These are phyloP conservation scores for Reticulascus tulasneorum DNA, from an alignment of 2,329 filamentous ascomycete genomes.

Conservation along the genomic window DNA sequence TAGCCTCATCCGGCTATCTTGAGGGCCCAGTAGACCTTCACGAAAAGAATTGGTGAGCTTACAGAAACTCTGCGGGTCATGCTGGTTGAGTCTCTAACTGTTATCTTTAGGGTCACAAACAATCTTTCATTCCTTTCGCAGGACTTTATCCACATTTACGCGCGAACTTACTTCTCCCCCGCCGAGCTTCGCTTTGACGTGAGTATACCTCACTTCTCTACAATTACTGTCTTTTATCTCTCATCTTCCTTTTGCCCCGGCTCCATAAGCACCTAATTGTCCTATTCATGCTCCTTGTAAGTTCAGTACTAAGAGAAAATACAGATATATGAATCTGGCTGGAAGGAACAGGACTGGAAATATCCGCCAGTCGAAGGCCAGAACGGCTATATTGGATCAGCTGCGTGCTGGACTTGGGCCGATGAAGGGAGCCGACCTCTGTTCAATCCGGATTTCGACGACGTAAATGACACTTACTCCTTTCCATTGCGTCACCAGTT, in stretches of 20 bases:
- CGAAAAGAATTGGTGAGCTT: too few relatives aligned
- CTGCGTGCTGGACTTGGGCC: slow-evolving; percentile 33
- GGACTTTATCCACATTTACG: slow-evolving; percentile 21
- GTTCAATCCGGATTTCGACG: slow-evolving; percentile 29
- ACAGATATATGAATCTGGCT: slow-evolving; percentile 29
- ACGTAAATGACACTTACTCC: slow-evolving; percentile 32
- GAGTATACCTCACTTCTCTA: background rate
- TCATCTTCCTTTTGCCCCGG: background rate
- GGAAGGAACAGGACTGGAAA: slow-evolving; percentile 30
- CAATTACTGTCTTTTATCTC: background rate
- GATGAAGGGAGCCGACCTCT: slow-evolving; percentile 8
- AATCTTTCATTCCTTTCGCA: slow-evolving; percentile 18
- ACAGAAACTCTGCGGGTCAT: too few relatives aligned
- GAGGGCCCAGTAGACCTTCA: too few relatives aligned
- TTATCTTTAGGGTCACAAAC: slow-evolving; percentile 18
- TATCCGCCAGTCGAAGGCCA: slow-evolving; percentile 40
- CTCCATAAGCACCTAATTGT: too few relatives aligned
- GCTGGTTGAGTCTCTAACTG: too few relatives aligned
- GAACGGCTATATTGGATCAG: slow-evolving; percentile 39
- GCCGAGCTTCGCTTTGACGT: slow-evolving; percentile 24
- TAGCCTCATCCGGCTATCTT: too few relatives aligned
- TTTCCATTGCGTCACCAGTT: slow-evolving; percentile 32
- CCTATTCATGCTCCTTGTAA: too few relatives aligned
- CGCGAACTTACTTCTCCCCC: too few relatives aligned
- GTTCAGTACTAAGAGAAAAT: too few relatives aligned